Conservation (phyloP, 1,139 yeast species). For the Zhuliangozyma blackwelliae region DNA sequence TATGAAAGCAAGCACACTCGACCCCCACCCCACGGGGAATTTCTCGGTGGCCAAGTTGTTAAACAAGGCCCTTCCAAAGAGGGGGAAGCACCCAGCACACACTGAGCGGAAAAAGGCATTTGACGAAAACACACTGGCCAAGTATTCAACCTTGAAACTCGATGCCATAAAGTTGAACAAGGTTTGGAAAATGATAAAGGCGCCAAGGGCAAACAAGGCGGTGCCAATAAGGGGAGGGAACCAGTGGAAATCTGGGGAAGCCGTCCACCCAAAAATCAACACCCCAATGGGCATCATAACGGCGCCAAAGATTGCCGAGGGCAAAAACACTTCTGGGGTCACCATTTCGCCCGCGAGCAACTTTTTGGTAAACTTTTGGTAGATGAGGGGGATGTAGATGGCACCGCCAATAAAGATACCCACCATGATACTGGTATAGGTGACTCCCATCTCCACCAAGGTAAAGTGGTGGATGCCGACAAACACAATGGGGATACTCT, state of each 20-base stretch:
- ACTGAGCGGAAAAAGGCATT: conserved; percentile 24
- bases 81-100: conserved; percentile 30
- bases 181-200: conserved; percentile 29
- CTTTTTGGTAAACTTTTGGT: conserved; percentile 21
- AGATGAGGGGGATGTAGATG: conserved; percentile 17
- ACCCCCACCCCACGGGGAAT: conserved; percentile 62
- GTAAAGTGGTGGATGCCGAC: conserved; percentile 20
- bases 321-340: conserved; percentile 59
- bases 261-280: conserved; percentile 32
- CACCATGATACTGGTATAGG: conserved; percentile 18
- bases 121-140: conserved; percentile 31
- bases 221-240: conserved; percentile 29
- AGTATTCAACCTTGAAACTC: conserved; percentile 39
- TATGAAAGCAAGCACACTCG: conserved; percentile 52
- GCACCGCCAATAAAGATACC: conserved; percentile 19
- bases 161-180: conserved; percentile 55
- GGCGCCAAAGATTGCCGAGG: conserved; percentile 38
- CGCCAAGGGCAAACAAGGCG: conserved; percentile 24
- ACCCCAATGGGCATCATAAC: conserved; percentile 27
- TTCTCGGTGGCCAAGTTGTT: conserved; percentile 25
- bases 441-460: conserved; percentile 21
- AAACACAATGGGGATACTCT: conserved; percentile 30
- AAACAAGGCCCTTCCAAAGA: conserved; percentile 44
- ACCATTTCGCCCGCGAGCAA: conserved; percentile 31
- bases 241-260: conserved; percentile 27